Evolutionary conservation across 108 stramenopile species (phyloP), one percentile per base, ranked within the genome.

Genomic region (Pseudonitzschia delicatissima): DNA sequence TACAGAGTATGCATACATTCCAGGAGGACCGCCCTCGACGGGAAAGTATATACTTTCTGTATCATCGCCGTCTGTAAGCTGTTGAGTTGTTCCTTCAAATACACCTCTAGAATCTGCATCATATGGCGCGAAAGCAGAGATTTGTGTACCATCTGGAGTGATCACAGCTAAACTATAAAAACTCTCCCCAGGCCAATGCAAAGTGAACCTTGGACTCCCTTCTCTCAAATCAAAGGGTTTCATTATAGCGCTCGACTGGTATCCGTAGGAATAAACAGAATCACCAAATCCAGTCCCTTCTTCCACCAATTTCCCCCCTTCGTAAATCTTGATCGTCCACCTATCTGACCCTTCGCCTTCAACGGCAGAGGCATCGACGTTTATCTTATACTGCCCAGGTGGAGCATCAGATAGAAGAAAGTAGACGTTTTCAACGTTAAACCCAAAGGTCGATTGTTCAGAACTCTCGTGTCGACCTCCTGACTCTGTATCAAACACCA

Each of bases 241-340:
- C n/a, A 27, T 52, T 52, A 11, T 23, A n/a, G 21, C 26, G 18
- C 25, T 35, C 8, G 58, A 12, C 15, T 32, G 12, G n/a, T 59
- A 17, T 15, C 21, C 40, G 63, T 32, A 4, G 63, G 62, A 12
- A 36, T 21, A n/a, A 40, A 17, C 8, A 29, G 74, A 76, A 36
- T 48, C 64, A 13, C 74, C 74, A 58, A 76, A 53, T 34, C 74
- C 74, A 45, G 62, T 52, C 11, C 64, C 31, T 23, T 69, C 47
- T 7, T 64, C 42, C 1, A 64, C 55, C 7, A 29, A 35, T 44
- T 51, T 26, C 33, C 66, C 74, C 4, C 35, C 18, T 51, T 76
- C 74, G 44, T 76, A 69, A 2, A 76, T 47, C 25, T 44, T 55
- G n/a, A 76, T 23, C n/a, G 20, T 76, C 74, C 74, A 76, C 9